phyloP scores from a whole-genome alignment of 352 stramenopile species.

The Plasmopara viticola region DNA sequence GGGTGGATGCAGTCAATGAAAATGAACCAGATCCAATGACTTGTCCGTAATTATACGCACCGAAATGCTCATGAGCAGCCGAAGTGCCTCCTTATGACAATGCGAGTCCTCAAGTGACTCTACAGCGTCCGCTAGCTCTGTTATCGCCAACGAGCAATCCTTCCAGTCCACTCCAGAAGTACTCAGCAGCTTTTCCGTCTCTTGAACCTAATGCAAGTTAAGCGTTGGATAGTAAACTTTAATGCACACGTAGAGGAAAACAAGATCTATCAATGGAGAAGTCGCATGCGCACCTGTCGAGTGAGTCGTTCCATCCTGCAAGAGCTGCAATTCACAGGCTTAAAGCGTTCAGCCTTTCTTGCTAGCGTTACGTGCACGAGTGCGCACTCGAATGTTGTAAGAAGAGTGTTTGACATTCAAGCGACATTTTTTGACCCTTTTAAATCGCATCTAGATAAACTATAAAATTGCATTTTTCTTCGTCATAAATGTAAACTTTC shows the following conservation, averaged over 20 bases:
- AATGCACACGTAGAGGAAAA: not conserved
- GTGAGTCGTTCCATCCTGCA: conserved; percentile 20
- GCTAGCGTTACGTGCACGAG: not conserved
- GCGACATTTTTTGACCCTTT: not conserved
- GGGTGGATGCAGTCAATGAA: not conserved
- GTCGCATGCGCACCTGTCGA: conserved; percentile 11
- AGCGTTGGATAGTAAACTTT: conserved; percentile 1
- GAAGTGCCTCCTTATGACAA: conserved; percentile 26
- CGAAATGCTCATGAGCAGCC: conserved; percentile 37
- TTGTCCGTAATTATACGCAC: conserved; percentile 13
- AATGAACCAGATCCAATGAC: too few relatives aligned
- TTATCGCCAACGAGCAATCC: conserved; percentile 29
- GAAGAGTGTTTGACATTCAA: not conserved
- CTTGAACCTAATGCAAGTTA: conserved; percentile 27
- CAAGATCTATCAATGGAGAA: conserved; percentile 1
- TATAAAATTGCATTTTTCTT: not conserved
- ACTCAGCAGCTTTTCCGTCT: conserved; percentile 29
- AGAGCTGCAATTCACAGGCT: not conserved
- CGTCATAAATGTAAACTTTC: too few relatives aligned
- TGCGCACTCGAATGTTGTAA: conserved; percentile 10
- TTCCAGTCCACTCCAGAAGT: conserved; percentile 35
- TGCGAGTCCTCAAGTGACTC: conserved; percentile 28
- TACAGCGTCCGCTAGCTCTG: conserved; percentile 40
- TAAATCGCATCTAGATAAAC: not conserved
- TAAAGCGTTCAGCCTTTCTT: not conserved